Conservation (phyloP, 2,329 filamentous ascomycete genomes). For the Gnomoniopsis sp. region DNA sequence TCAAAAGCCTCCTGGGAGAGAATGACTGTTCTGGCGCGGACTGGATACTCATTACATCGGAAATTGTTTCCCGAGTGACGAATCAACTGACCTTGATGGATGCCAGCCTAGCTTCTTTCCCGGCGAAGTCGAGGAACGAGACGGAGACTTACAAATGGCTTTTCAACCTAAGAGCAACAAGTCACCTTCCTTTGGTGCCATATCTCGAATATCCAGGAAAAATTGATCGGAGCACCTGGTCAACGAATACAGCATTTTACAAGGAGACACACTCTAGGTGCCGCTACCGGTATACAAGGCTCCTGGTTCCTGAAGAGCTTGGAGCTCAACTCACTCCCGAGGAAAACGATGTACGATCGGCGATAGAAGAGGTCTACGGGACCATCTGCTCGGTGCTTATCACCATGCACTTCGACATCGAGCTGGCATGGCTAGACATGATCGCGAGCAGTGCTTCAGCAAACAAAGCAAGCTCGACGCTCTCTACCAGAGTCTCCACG, state of each 20-base stretch:
- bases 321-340: constrained; percentile 25
- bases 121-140: constrained; percentile 19
- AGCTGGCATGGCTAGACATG: constrained; percentile 33
- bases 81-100: constrained; percentile 31
- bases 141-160: constrained; percentile 29
- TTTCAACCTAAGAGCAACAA: constrained; percentile 31
- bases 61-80: constrained; percentile 38
- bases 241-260: constrained; percentile 29
- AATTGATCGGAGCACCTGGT: constrained; percentile 26
- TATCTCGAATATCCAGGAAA: constrained; percentile 42
- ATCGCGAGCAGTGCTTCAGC: background rate
- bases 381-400: constrained; percentile 39
- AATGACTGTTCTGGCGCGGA: constrained; percentile 37
- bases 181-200: constrained; percentile 40
- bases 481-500: constrained; percentile 7
- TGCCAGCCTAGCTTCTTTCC: constrained; percentile 23
- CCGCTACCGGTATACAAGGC: constrained; percentile 36
- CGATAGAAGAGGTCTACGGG: constrained; percentile 37
- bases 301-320: constrained; percentile 28
- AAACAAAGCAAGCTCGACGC: background rate
- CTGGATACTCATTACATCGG: constrained; percentile 38
- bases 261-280: constrained; percentile 38
- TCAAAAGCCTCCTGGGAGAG: constrained; percentile 25
- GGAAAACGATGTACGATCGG: constrained; percentile 35
- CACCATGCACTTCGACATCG: constrained; percentile 39